phyloP scores from a whole-genome alignment of 495 filamentous ascomycete species.

The Daldinia vernicosa region DNA sequence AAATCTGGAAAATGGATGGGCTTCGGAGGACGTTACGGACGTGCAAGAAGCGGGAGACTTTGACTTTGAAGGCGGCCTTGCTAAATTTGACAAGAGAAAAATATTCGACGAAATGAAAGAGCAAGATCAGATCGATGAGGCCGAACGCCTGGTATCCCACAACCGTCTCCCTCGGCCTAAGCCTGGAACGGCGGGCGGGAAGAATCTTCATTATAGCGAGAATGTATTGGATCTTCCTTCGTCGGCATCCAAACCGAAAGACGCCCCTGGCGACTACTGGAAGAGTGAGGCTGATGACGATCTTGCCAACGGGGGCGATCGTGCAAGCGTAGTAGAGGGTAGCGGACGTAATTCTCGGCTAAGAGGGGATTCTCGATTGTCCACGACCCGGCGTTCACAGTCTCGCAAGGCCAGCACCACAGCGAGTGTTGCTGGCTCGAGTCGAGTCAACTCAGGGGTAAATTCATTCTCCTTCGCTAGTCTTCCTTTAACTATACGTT shows the following conservation, averaged over 20 bases:
- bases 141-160: slow-evolving; percentile 86
- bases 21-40: slow-evolving; percentile 94
- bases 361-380: slow-evolving; percentile 59
- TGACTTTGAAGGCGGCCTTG: slow-evolving; percentile 86
- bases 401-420: slow-evolving; percentile 71
- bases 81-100: slow-evolving; percentile 90
- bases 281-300: slow-evolving; percentile 78
- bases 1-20: slow-evolving; percentile 86
- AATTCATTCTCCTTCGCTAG: slow-evolving; percentile 17
- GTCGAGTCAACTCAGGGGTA: slow-evolving; percentile 59
- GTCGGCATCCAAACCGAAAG: slow-evolving; percentile 51
- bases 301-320: slow-evolving; percentile 55
- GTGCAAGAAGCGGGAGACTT: slow-evolving; percentile 96
- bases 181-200: slow-evolving; percentile 81
- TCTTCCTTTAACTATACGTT: neutral
- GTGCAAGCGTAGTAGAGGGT: slow-evolving; percentile 58
- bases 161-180: slow-evolving; percentile 77
- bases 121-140: slow-evolving; percentile 87
- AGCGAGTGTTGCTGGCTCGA: slow-evolving; percentile 43
- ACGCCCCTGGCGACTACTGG: slow-evolving; percentile 59
- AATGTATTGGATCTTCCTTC: slow-evolving; percentile 79
- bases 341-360: slow-evolving; percentile 61
- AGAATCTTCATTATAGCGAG: slow-evolving; percentile 90
- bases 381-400: slow-evolving; percentile 55
- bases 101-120: slow-evolving; percentile 89